phyloP scores from a whole-genome alignment of 2,329 filamentous ascomycete species.

The Sarocladiaceae sp. region DNA sequence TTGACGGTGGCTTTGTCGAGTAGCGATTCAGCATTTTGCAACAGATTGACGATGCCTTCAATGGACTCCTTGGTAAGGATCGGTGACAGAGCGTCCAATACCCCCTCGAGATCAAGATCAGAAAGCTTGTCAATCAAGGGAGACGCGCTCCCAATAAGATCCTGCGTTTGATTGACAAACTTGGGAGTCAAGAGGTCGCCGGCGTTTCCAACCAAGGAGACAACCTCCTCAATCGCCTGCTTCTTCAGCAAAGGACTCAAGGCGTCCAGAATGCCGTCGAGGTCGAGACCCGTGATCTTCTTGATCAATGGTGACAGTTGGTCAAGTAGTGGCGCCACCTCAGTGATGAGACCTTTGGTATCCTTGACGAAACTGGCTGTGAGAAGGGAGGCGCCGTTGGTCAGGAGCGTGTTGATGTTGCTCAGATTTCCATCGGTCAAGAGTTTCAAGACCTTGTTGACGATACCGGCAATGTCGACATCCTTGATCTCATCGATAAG shows the following conservation, averaged over 20 bases:
- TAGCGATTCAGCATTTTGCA: too few relatives aligned
- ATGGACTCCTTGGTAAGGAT: too few relatives aligned
- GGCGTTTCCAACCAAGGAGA: constrained; percentile 23
- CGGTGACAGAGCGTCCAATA: constrained; percentile 22
- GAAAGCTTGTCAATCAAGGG: constrained; percentile 16
- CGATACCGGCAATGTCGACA: constrained; percentile 24
- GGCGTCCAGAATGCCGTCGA: constrained; percentile 23
- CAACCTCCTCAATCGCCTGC: constrained; percentile 21
- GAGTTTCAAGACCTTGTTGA: constrained; percentile 23
- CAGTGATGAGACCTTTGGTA: constrained; percentile 26
- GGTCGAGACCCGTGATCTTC: constrained; percentile 22
- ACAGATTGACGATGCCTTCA: too few relatives aligned
- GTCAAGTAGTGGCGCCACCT: constrained; percentile 26
- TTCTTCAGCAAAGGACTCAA: constrained; percentile 21
- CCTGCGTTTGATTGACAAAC: constrained; percentile 26
- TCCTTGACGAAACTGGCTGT: constrained; percentile 26
- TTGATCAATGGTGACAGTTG: constrained; percentile 18
- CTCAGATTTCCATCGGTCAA: constrained; percentile 25
- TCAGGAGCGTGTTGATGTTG: constrained; percentile 26
- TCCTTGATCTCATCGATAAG: constrained; percentile 25
- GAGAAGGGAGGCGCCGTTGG: constrained; percentile 30
- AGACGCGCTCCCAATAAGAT: constrained; percentile 27
- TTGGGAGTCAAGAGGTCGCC: constrained; percentile 21
- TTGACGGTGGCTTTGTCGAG: too few relatives aligned
- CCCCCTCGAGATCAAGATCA: constrained; percentile 13